Percentiles rank a stretch among this genome's conserved stretches.
Conservation (phyloP, 495 filamentous ascomycete species). For the Neurospora sp. region DNA sequence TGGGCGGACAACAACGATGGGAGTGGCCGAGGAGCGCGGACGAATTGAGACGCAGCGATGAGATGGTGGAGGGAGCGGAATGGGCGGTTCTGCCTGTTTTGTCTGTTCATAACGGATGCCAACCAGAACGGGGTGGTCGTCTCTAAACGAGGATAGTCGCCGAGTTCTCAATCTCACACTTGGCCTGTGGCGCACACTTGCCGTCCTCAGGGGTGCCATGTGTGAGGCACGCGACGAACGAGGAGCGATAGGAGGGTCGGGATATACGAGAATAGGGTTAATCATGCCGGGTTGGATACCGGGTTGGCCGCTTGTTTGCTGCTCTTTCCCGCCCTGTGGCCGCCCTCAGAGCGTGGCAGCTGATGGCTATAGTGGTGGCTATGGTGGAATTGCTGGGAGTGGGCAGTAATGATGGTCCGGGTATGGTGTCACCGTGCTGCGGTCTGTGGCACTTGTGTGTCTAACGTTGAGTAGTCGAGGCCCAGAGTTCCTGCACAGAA, state of each 20-base stretch:
- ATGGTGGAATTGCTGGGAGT: neutral
- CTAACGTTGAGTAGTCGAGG: neutral
- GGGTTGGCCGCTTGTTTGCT: conserved; percentile 4
- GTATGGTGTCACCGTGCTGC: neutral
- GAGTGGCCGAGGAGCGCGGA: neutral
- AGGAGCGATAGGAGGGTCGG: conserved; percentile 11
- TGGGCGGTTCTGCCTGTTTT: conserved; percentile 43
- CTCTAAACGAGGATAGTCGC: conserved; percentile 31
- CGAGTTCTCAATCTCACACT: conserved; percentile 25
- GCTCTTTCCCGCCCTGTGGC: neutral
- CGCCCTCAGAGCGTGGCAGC: neutral
- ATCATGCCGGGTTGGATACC: neutral
- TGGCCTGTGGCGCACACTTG: conserved; percentile 25
- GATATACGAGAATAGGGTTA: neutral
- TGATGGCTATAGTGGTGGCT: neutral
- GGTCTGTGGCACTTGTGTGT: neutral
- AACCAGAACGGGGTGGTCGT: conserved; percentile 35
- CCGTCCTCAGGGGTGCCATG: conserved; percentile 26
- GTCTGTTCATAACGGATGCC: conserved; percentile 49
- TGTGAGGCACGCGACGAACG: conserved; percentile 9
- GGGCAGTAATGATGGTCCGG: neutral
- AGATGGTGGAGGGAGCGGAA: conserved; percentile 39
- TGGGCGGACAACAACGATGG: conserved; percentile 27
- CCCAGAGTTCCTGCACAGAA: neutral
- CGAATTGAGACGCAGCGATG: conserved; percentile 15